A percentile compares a stretch with the other conserved stretches of the same genome.
Evolutionary conservation across 768 basidiomycete species (phyloP).

Genomic region (Crepidotus variabilis): DNA sequence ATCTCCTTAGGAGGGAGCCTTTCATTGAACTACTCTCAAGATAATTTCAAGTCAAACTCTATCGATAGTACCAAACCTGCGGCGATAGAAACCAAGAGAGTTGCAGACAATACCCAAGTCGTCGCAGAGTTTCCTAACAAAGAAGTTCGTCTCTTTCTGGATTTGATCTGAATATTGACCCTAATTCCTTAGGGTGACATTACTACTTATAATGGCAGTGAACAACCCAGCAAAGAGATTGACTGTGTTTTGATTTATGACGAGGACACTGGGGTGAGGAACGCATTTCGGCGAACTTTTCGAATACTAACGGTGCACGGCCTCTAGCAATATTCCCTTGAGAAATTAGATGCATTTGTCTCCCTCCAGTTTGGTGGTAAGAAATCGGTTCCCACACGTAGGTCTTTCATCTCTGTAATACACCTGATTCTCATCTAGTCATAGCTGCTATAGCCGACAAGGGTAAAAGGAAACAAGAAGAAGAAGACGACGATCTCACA

Average conservation of each 20-base stretch:
- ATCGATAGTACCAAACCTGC: conserved; percentile 66
- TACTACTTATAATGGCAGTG: conserved; percentile 50
- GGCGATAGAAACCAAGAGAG: conserved; percentile 55
- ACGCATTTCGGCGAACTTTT: neutral
- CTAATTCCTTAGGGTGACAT: neutral
- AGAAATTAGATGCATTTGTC: conserved; percentile 69
- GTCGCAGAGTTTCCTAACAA: conserved; percentile 62
- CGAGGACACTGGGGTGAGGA: conserved; percentile 62
- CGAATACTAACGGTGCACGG: conserved; percentile 9
- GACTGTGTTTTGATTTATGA: conserved; percentile 83
- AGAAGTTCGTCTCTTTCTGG: conserved; percentile 40
- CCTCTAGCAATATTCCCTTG: conserved; percentile 61
- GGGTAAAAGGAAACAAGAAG: conserved; percentile 17
- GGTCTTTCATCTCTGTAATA: neutral
- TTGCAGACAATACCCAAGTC: conserved; percentile 48
- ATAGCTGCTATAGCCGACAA: conserved; percentile 1
- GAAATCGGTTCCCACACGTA: conserved; percentile 19
- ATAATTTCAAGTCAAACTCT: conserved; percentile 73
- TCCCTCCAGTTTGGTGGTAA: conserved; percentile 52
- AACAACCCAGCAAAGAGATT: conserved; percentile 58
- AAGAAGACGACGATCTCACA: conserved; percentile 43
- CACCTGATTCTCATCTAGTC: neutral
- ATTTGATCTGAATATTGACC: neutral
- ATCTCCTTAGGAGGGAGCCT: neutral
- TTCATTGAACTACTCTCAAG: conserved; percentile 29